Evolutionary conservation across 2,329 filamentous ascomycete genomes (phyloP).

Genomic region (Torrubiella hemipterigena): DNA sequence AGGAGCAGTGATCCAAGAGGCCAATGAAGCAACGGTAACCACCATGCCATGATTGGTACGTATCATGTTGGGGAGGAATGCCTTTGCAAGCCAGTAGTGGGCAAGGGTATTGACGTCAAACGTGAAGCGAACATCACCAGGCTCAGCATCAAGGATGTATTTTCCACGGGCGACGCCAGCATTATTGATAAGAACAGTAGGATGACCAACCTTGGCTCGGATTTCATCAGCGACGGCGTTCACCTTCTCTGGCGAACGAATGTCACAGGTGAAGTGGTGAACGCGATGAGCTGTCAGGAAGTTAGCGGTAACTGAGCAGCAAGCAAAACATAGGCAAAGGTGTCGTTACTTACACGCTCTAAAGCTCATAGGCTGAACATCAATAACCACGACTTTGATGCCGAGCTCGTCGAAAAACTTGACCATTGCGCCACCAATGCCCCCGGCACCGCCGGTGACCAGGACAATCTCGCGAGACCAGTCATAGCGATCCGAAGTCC

Average conservation of each 20-base stretch:
- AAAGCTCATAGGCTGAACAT: constrained; percentile 52
- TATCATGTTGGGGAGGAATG: constrained; percentile 57
- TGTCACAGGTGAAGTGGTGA: constrained; percentile 59
- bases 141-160: constrained; percentile 44
- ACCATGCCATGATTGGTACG: constrained; percentile 57
- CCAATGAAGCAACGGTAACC: constrained; percentile 56
- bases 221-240: constrained; percentile 38
- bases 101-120: constrained; percentile 61
- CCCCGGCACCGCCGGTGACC: constrained; percentile 62
- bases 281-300: constrained; percentile 37
- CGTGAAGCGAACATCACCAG: constrained; percentile 49
- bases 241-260: constrained; percentile 46
- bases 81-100: constrained; percentile 53
- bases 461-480: constrained; percentile 61
- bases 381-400: constrained; percentile 59
- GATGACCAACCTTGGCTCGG: constrained; percentile 44
- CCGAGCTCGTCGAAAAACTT: constrained; percentile 50
- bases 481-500: constrained; percentile 35
- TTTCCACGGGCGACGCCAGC: constrained; percentile 53
- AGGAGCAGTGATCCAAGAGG: constrained; percentile 47
- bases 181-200: constrained; percentile 63
- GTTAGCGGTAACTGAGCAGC: neutral
- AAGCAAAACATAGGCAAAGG: neutral
- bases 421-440: constrained; percentile 59
- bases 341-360: constrained; percentile 26